Evolutionary conservation across 306 rosid genomes (phyloP), one percentile per base, ranked within the genome.

Genomic region (Morella rubra): DNA sequence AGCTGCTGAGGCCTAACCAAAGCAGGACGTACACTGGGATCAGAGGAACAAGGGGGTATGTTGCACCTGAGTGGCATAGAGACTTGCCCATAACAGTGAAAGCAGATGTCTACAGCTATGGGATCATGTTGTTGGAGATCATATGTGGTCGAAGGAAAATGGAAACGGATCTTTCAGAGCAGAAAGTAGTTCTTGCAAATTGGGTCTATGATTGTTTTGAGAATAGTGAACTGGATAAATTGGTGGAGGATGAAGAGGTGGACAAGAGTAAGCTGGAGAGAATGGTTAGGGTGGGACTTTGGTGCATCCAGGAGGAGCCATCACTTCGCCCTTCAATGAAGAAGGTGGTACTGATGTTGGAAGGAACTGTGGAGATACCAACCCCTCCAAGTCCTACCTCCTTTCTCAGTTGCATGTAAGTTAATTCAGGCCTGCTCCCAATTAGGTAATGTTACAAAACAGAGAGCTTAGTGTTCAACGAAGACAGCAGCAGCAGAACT

Each of bases 21-120:
- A 76, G 79, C 0, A 61, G 74, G n/a, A 85, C 84, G 22, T 56
- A 49, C 47, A 85, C 84, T 7, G 64, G 83, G 37, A 41, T 82
- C 0, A 73, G 86, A 76, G 89, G 89, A 76, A 73, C 89, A 9
- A 37, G 81, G 9, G 86, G 86, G 40, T 82, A 76, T 18, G 68
- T 85, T 53, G 81, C 82, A 3, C 89, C 86, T 0, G 80, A 85
- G 78, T 76, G 89, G 89, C 84, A 73, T 15, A 70, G 44, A 32
- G 76, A 79, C 47, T 41, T 46, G 66, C 70, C 86, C 0, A 71
- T 82, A 22, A 82, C 86, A 32, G 42, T 44, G 45, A 80, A 82
- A 64, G 81, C 69, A 1, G 83, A 82, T 44, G 85, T 82, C 2
- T 85, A 85, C 19, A 82, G 85, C 76, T 85, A 71, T n/a, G 83